A percentile compares a stretch with the other conserved stretches of the same genome.
These are phyloP conservation scores for Leccinum pallidistipes DNA, from an alignment of 1,284 basidiomycete genomes.

Conservation along the genomic window DNA sequence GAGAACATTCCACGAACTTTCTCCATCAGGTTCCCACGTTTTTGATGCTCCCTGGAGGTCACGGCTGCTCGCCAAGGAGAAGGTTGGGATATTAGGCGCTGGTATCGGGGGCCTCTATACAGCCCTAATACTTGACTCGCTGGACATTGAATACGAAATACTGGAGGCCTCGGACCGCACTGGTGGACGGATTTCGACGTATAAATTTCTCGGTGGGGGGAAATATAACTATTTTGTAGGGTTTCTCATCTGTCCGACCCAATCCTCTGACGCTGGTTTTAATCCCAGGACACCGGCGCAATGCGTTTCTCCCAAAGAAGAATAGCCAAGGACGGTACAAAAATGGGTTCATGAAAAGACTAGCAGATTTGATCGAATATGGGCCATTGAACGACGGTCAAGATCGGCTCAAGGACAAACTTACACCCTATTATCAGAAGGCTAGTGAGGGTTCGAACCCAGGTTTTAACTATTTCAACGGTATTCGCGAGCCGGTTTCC, in stretches of 20 bases:
- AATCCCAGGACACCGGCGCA: conserved; percentile 30
- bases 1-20: background rate
- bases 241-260: background rate
- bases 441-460: conserved; percentile 1
- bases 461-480: conserved; percentile 18
- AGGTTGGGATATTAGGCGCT: conserved; percentile 23
- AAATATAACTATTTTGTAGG: conserved; percentile 22
- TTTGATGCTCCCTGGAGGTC: background rate
- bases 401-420: conserved; percentile 5
- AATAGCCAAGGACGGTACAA: conserved; percentile 16
- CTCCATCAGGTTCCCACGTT: background rate
- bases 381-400: conserved; percentile 16
- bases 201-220: conserved; percentile 26
- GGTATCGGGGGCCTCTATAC: conserved; percentile 39
- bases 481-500: conserved; percentile 6
- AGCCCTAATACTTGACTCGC: conserved; percentile 36
- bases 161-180: conserved; percentile 30
- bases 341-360: conserved; percentile 31
- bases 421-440: conserved; percentile 13
- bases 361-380: conserved; percentile 28
- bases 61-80: background rate
- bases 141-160: conserved; percentile 36
- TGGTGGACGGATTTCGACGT: conserved; percentile 37
- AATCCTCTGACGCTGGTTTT: background rate
- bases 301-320: conserved; percentile 31